Percentiles rank a stretch among this genome's conserved stretches.
These are phyloP conservation scores for Nannochloris sp. DNA, from an alignment of 139 green algal species.

Conservation along the genomic window DNA sequence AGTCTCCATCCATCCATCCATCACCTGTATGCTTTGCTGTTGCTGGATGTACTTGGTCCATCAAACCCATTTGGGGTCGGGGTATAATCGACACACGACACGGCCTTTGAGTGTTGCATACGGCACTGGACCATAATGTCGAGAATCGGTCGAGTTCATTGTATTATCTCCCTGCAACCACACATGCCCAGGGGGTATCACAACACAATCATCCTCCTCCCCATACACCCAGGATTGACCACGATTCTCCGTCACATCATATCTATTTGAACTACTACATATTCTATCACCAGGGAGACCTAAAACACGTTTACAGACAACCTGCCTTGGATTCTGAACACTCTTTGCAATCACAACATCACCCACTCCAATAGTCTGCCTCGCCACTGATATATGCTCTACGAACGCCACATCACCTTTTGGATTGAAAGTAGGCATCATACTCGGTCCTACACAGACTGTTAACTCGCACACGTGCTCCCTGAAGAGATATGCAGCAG, in stretches of 20 bases:
- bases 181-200: conserved; percentile 63
- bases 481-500: conserved; percentile 32
- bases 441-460: conserved; percentile 63
- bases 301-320: conserved; percentile 65
- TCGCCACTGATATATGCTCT: conserved; percentile 41
- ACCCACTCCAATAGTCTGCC: conserved; percentile 27
- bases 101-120: conserved; percentile 48
- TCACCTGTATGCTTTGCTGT: no score
- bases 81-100: conserved; percentile 47
- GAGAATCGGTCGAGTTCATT: conserved; percentile 61
- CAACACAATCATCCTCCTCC: not conserved
- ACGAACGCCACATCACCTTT: conserved; percentile 60
- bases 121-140: conserved; percentile 71
- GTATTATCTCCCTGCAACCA: conserved; percentile 73
- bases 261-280: no score
- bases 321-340: conserved; percentile 50
- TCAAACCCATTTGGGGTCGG: not conserved
- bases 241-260: no score
- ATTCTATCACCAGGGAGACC: conserved; percentile 45
- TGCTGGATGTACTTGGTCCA: no score
- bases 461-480: conserved; percentile 43
- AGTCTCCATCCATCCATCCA: no score
- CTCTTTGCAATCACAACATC: conserved; percentile 62
- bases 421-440: conserved; percentile 73
- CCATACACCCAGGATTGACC: not conserved